Conservation (phyloP, 2,329 filamentous ascomycete genomes). For the Ophiostoma tasmaniense region DNA sequence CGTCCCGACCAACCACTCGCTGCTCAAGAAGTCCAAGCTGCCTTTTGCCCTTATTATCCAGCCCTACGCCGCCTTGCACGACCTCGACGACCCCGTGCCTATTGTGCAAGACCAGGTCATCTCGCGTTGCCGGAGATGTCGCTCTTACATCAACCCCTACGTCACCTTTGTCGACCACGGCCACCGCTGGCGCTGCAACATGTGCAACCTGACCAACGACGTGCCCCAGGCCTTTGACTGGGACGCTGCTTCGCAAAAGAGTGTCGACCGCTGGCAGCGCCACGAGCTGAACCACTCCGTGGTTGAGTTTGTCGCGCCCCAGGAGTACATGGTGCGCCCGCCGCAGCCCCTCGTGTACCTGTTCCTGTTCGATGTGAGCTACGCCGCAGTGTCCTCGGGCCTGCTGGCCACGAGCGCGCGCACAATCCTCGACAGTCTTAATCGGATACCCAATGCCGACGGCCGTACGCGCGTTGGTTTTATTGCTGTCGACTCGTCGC, state of each 20-base stretch:
- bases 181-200: constrained; percentile 97
- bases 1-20: constrained; percentile 80
- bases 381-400: constrained; percentile 78
- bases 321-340: constrained; percentile 98
- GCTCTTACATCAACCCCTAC: constrained; percentile 96
- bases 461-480: constrained; percentile 87
- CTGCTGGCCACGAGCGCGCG: constrained; percentile 85
- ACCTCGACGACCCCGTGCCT: constrained; percentile 82
- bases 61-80: constrained; percentile 86
- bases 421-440: constrained; percentile 89
- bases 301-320: constrained; percentile 93
- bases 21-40: constrained; percentile 93
- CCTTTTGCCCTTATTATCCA: constrained; percentile 95
- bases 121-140: constrained; percentile 86
- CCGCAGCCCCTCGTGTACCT: constrained; percentile 93
- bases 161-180: constrained; percentile 95
- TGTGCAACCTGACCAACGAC: constrained; percentile 98
- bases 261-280: constrained; percentile 83
- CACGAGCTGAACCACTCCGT: constrained; percentile 93
- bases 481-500: constrained; percentile 84
- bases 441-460: constrained; percentile 96
- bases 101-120: constrained; percentile 96
- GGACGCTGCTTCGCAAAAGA: constrained; percentile 87
- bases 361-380: constrained; percentile 92
- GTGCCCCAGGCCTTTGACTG: constrained; percentile 99